Evolutionary conservation across 176 grass and related monocot genomes (phyloP).

Genomic region (Pharus latifolius): DNA sequence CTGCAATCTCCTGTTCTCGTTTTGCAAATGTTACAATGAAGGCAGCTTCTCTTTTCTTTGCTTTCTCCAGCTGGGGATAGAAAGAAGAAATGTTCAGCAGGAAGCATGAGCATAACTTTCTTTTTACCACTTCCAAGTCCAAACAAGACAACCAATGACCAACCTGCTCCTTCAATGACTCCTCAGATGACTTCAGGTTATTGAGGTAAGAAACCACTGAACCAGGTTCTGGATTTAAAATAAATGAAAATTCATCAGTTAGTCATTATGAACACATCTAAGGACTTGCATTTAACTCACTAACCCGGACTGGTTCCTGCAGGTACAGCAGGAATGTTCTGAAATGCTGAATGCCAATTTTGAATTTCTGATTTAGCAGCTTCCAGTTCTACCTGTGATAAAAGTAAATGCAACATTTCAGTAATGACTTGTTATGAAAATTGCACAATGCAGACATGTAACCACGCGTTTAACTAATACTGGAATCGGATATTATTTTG

Average conservation of each 20-base stretch:
- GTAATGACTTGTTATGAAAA: not conserved
- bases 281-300: not conserved
- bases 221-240: slow-evolving; percentile 58
- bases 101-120: not conserved
- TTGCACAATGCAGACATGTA: not conserved
- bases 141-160: not conserved
- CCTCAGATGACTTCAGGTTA: slow-evolving; percentile 92
- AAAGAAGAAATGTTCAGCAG: slow-evolving; percentile 7
- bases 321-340: slow-evolving; percentile 57
- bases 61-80: slow-evolving; percentile 82
- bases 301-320: slow-evolving; percentile 66
- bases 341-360: slow-evolving; percentile 93
- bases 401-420: slow-evolving; percentile 14
- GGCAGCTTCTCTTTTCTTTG: slow-evolving; percentile 97
- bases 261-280: not conserved
- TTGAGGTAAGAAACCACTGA: slow-evolving; percentile 69
- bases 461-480: not conserved
- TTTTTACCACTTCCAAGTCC: not conserved
- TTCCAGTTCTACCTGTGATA: slow-evolving; percentile 54
- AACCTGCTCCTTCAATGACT: slow-evolving; percentile 95
- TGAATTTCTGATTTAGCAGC: slow-evolving; percentile 79
- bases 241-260: slow-evolving; percentile 4
- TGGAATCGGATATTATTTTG: not conserved
- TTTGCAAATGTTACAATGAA: slow-evolving; percentile 98
- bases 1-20: slow-evolving; percentile 92